phyloP scores from a whole-genome alignment of 441 rosid species.

The Arabidopsis lyrata region DNA sequence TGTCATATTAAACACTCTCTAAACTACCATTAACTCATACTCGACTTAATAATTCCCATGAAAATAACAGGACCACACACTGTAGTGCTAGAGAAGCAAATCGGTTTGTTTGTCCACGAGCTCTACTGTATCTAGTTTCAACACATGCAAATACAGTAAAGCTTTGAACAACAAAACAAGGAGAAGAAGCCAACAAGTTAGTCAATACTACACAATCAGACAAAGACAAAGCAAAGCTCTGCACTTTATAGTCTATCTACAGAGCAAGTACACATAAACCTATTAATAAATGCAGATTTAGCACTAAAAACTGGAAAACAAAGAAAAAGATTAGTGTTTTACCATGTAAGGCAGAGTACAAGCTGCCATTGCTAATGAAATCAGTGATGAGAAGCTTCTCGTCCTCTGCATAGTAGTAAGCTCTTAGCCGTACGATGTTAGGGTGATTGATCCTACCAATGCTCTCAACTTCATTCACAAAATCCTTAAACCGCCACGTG shows the following conservation, averaged over 20 bases:
- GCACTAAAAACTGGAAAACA: background rate
- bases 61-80: constrained; percentile 13
- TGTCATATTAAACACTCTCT: constrained; percentile 14
- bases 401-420: constrained; percentile 80
- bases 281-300: background rate
- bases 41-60: background rate
- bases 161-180: constrained; percentile 22
- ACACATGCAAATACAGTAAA: constrained; percentile 30
- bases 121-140: constrained; percentile 4
- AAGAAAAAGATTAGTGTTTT: constrained; percentile 33
- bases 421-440: constrained; percentile 71
- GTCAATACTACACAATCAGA: constrained; percentile 24
- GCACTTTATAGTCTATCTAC: constrained; percentile 9
- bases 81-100: constrained; percentile 9
- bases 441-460: constrained; percentile 76
- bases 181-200: constrained; percentile 31
- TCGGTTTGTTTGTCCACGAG: constrained; percentile 7
- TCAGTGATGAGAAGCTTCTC: constrained; percentile 85
- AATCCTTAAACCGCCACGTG: constrained; percentile 73
- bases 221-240: constrained; percentile 18
- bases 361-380: constrained; percentile 77
- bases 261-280: constrained; percentile 3
- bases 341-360: constrained; percentile 79
- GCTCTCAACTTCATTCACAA: constrained; percentile 75
- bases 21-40: background rate